A percentile compares a stretch with the other conserved stretches of the same genome.
Conservation (phyloP, 2,329 filamentous ascomycete genomes). For the Metarhizium rileyi region DNA sequence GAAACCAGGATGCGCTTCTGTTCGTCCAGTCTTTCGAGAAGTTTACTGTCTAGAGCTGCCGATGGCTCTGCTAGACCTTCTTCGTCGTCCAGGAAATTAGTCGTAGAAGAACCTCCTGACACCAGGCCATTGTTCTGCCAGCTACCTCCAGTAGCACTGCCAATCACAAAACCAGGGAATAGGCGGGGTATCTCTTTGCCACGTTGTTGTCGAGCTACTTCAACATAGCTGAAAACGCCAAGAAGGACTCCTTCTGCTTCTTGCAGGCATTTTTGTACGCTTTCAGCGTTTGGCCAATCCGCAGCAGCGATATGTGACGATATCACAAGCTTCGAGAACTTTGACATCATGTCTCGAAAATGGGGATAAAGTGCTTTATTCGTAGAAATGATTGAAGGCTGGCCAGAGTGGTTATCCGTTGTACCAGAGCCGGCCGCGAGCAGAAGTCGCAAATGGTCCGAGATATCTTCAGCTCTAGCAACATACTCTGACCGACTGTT, state of each 20-base stretch:
- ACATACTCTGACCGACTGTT: conserved; percentile 85
- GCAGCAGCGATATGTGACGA: conserved; percentile 96
- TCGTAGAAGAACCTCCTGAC: conserved; percentile 60
- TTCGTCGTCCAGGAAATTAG: conserved; percentile 79
- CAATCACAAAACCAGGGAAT: conserved; percentile 85
- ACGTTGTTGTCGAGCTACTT: conserved; percentile 85
- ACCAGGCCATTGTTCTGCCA: conserved; percentile 69
- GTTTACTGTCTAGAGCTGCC: conserved; percentile 60
- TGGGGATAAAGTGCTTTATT: conserved; percentile 97
- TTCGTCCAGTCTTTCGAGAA: conserved; percentile 78
- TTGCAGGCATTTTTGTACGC: conserved; percentile 87
- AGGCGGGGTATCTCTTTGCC: conserved; percentile 90
- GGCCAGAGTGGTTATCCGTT: conserved; percentile 96
- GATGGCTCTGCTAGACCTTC: conserved; percentile 64
- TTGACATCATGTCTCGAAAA: conserved; percentile 99
- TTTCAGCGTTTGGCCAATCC: conserved; percentile 90
- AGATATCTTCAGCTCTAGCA: conserved; percentile 91
- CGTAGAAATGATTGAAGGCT: conserved; percentile 97
- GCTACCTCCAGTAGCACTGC: conserved; percentile 72
- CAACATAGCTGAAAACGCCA: conserved; percentile 92
- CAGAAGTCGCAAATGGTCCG: conserved; percentile 84
- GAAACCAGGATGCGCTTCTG: conserved; percentile 77
- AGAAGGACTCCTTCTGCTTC: conserved; percentile 95
- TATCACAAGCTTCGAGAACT: conserved; percentile 97
- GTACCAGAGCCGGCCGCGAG: conserved; percentile 95